Evolutionary conservation across 2,329 filamentous ascomycete species (phyloP).

Genomic region (Colletotrichum tropicale): DNA sequence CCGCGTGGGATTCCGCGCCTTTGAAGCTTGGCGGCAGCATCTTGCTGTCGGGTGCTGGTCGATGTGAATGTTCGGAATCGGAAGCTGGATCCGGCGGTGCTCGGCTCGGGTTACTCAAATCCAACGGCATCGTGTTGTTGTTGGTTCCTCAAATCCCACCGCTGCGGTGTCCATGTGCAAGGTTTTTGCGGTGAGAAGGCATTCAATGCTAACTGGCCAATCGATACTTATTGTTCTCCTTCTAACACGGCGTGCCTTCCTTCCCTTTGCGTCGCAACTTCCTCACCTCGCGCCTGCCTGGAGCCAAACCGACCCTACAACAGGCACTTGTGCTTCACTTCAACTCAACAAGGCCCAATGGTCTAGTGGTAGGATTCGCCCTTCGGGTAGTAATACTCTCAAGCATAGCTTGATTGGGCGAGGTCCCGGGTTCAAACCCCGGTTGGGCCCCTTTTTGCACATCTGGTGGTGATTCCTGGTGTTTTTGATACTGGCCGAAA

Average conservation of each 20-base stretch:
- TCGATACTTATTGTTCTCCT: background rate
- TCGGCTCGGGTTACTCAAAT: background rate
- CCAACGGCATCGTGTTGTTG: background rate
- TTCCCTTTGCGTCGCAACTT: background rate
- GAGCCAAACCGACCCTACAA: background rate
- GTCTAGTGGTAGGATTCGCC: slow-evolving; percentile 21
- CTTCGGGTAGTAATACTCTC: slow-evolving; percentile 9
- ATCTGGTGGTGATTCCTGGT: background rate
- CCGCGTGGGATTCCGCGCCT: background rate
- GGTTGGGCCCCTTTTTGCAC: slow-evolving; percentile 4
- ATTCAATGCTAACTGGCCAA: background rate
- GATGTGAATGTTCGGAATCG: background rate
- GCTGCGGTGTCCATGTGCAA: background rate
- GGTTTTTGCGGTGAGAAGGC: background rate
- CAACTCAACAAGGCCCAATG: background rate
- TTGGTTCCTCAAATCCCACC: background rate
- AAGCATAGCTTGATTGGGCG: slow-evolving; percentile 8
- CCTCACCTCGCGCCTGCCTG: background rate
- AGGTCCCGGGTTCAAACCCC: slow-evolving; percentile 16
- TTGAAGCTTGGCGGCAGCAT: background rate
- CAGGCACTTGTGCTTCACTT: background rate
- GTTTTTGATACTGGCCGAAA: background rate
- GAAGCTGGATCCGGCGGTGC: background rate
- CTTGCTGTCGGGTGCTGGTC: background rate
- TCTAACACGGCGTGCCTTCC: background rate